phyloP scores from a whole-genome alignment of 140 eudicot genomes.

The Oenanthe javanica region DNA sequence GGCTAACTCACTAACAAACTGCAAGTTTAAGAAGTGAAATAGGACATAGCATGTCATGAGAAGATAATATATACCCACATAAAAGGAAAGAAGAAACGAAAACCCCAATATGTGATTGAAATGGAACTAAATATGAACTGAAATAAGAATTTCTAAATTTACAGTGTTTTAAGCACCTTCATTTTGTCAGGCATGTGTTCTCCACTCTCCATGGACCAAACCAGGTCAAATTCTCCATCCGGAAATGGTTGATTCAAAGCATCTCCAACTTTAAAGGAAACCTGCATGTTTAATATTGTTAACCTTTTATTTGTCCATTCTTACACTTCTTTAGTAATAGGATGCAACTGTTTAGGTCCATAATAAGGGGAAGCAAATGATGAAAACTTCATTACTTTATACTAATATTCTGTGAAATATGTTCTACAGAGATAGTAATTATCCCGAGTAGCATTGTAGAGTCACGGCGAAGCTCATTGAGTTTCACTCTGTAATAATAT shows the following conservation, averaged over 20 bases:
- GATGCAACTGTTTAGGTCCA: background rate
- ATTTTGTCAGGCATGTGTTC: constrained; percentile 97
- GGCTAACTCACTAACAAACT: constrained; percentile 87
- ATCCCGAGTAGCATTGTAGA: background rate
- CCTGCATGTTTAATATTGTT: constrained; percentile 30
- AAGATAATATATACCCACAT: background rate
- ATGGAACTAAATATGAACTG: background rate
- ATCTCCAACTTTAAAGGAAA: constrained; percentile 83
- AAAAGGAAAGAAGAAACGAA: background rate
- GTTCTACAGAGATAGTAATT: background rate
- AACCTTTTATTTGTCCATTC: background rate
- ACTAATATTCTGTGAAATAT: background rate
- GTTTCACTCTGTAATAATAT: background rate
- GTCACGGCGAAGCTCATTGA: background rate
- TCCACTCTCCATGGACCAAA: constrained; percentile 99
- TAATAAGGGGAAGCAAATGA: background rate
- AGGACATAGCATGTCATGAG: constrained; percentile 8
- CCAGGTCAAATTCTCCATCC: constrained; percentile 85
- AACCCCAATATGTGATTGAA: background rate
- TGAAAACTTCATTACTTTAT: background rate
- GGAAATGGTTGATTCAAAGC: constrained; percentile 90
- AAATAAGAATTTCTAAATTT: background rate
- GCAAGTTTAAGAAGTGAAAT: constrained; percentile 14
- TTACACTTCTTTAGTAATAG: background rate
- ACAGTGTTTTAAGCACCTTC: constrained; percentile 36